These are phyloP conservation scores for Ilex aquifolium DNA, from an alignment of 257 asterid genomes.

Conservation along the genomic window DNA sequence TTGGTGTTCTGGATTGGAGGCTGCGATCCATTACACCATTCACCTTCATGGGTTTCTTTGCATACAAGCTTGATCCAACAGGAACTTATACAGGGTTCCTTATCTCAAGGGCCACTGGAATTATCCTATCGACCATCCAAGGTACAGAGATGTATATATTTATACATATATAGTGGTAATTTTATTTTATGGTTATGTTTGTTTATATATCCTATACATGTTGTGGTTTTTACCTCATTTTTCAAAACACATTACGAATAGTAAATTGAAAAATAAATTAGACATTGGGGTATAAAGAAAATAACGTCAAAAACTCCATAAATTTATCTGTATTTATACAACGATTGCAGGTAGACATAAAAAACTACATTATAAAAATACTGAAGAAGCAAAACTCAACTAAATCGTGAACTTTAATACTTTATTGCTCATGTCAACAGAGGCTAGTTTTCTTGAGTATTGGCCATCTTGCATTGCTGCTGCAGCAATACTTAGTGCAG, in stretches of 20 bases:
- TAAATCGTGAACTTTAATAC: not conserved
- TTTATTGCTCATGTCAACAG: conserved; percentile 28
- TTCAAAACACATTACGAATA: too few relatives aligned
- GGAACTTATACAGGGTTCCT: conserved; percentile 59
- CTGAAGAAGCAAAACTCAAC: too few relatives aligned
- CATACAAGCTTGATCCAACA: conserved; percentile 67
- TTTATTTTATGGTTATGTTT: too few relatives aligned
- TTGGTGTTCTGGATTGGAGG: conserved; percentile 80
- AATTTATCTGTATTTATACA: too few relatives aligned
- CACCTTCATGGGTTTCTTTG: conserved; percentile 63
- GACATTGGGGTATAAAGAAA: too few relatives aligned
- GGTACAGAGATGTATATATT: conserved; percentile 34
- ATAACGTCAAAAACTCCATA: too few relatives aligned
- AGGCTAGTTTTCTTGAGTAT: conserved; percentile 60
- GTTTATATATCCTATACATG: too few relatives aligned
- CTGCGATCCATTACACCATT: conserved; percentile 77
- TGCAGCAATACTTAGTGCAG: conserved; percentile 67
- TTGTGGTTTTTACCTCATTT: too few relatives aligned
- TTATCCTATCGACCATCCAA: conserved; percentile 62
- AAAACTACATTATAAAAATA: too few relatives aligned
- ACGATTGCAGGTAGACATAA: too few relatives aligned
- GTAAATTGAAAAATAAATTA: too few relatives aligned
- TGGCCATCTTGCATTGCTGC: conserved; percentile 94
- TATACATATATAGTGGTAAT: not conserved
- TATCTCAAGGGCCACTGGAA: conserved; percentile 58